phyloP scores from a whole-genome alignment of 179 eudicot genomes.

The Carnegiea gigantea region DNA sequence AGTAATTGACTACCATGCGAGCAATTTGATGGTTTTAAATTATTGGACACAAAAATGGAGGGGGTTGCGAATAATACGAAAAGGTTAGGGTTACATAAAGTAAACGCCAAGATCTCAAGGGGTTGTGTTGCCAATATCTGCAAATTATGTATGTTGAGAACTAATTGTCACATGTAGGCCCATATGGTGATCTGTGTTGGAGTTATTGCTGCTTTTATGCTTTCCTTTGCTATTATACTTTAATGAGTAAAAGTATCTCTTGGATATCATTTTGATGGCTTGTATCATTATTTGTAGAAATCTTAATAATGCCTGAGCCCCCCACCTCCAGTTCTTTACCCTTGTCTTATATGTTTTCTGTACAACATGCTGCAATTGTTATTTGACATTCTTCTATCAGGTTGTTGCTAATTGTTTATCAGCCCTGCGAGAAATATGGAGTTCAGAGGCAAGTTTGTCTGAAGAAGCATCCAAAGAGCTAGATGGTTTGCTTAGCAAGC shows the following conservation, averaged over 20 bases:
- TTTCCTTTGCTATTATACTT: background rate
- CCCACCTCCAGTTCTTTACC: background rate
- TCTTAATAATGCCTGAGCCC: background rate
- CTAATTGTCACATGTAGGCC: background rate
- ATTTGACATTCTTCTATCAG: conserved; percentile 38
- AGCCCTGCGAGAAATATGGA: conserved; percentile 96
- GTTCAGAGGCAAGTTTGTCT: conserved; percentile 79
- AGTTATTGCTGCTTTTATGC: background rate
- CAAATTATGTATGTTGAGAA: background rate
- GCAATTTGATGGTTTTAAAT: no score
- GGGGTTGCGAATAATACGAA: no score
- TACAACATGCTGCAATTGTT: background rate
- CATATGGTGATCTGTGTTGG: background rate
- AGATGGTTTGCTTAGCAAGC: conserved; percentile 89
- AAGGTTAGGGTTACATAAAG: no score
- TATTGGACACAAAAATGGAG: no score
- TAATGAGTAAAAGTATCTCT: background rate
- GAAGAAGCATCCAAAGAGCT: conserved; percentile 93
- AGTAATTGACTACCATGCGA: no score
- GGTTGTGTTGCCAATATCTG: no score
- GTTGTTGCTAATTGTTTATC: conserved; percentile 92
- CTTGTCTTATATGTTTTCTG: background rate
- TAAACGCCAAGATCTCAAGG: no score
- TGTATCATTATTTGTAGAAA: background rate
- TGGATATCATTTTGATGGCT: background rate